Evolutionary conservation across 805 yeast genomes (phyloP), one percentile per base, ranked within the genome.

Genomic region (Diddensiella santjacobensis): DNA sequence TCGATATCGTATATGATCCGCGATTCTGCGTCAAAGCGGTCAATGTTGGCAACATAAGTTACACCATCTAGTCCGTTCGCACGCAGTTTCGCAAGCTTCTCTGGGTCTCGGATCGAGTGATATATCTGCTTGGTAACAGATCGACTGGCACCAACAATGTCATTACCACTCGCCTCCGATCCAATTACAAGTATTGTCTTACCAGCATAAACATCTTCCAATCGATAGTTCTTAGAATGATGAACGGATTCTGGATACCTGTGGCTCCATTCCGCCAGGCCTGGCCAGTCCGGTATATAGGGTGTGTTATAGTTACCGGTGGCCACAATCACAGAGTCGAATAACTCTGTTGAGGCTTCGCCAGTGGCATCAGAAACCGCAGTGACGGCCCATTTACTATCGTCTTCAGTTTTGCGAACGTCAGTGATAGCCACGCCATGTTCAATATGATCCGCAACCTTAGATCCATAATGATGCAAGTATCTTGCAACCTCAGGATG

Each of bases 81-180:
- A 40, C 11, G 59, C 49, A 29, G 35, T 2, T 30, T 41, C n/a
- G 50, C 54, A 5, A 38, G 41, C 3, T 39, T 30, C n/a, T 35
- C 47, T 10, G 42, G 10, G 5, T 45, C 73, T 53, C 84, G 68
- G 11, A 72, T 66, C 8, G 83, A 73, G 50, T 79, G 73, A 58
- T 73, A 71, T 11, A 81, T 68, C 44, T 58, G 55, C 6, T 71
- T 64, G 40, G 77, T 66, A 2, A 50, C 18, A 17, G 33, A 15
- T 22, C 26, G n/a, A 6, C 29, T 15, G 6, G 35, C 37, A 48
- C 73, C 74, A 2, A 87, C 77, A 37, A 85, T 69, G 60, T 88
- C 96, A 17, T 79, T 76, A 22, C 91, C 96, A 24, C 88, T 80
- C 2, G 93, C 84, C 8, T 83, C 80, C 57, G 81, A 83, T 0